Conservation (phyloP, 164 flowering plant species). For the Stephania japonica region DNA sequence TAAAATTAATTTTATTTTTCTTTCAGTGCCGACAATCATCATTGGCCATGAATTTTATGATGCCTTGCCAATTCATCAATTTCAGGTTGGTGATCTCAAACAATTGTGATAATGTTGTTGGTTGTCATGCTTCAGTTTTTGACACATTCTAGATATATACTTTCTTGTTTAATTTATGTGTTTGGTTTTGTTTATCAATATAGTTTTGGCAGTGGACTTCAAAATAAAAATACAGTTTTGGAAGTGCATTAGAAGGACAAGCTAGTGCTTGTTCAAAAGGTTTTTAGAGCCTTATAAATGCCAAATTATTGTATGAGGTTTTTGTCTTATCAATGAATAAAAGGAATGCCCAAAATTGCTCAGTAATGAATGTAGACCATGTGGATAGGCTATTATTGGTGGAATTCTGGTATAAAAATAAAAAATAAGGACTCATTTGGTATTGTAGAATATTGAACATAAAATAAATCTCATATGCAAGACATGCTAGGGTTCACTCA, state of each 20-base stretch:
- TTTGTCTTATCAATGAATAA: not conserved
- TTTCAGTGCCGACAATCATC: slow-evolving; percentile 76
- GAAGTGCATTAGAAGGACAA: not conserved
- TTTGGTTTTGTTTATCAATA: no score
- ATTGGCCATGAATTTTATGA: slow-evolving; percentile 93
- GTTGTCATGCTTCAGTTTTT: not conserved
- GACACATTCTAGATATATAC: not conserved
- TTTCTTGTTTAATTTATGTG: not conserved
- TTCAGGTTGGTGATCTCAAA: slow-evolving; percentile 58
- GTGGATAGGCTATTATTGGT: no score
- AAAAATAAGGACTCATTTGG: no score
- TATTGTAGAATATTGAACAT: no score
- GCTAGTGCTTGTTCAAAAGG: not conserved
- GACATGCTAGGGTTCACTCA: no score
- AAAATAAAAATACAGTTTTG: no score
- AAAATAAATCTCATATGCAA: no score
- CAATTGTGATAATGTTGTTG: no score
- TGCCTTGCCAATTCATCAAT: slow-evolving; percentile 93
- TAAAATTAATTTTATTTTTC: not conserved
- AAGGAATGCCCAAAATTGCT: not conserved
- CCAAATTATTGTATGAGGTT: not conserved
- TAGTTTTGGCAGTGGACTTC: no score
- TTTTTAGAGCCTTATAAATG: not conserved
- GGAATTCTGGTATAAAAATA: no score
- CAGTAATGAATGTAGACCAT: no score